Evolutionary conservation across 768 basidiomycete species (phyloP), one percentile per base, ranked within the genome.

Genomic region (Phylloporus arenicola): DNA sequence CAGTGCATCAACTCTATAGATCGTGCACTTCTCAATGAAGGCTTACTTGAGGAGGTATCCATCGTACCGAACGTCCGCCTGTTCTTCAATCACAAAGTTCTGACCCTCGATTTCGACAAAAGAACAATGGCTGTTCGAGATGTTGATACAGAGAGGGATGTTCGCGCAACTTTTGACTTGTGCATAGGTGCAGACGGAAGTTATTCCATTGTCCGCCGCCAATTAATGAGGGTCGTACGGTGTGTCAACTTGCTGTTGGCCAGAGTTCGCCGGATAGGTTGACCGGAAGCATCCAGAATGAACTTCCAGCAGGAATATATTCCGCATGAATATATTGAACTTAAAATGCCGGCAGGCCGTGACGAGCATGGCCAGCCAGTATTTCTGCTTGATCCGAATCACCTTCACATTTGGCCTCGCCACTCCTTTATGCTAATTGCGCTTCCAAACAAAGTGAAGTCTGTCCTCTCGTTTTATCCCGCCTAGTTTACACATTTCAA

Each of bases 351-450:
- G 63, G 80, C 94, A 67, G 84, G 84, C 51, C 68, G 71, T 64
- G 78, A 78, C 68, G 63, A 64, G 60, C 71, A 75, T 67, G 88
- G 80, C 66, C 75, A 77, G 53, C 72, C 83, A 55, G 74, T 73
- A 24, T 98, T 88, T 75, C 75, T 83, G 51, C 84, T 99, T 69
- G 92, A 94, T 77, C 88, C 90, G 61, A 87, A 88, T 69, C 89
- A 98, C 70, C 84, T 99, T 59, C 95, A 99, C 73, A 97, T 99
- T 62, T 99, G 95, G 95, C 96, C 95, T 57, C 87, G 95, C 65
- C 90, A 93, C 70, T 91, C 92, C 42, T 98, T 98, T 78, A 99
- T 99, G 95, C 82, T 99, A 62, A 97, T 99, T 63, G 95, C 92
- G 19, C 83, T 99, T 50, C 93, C 95, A 58, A 99, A 99, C 76